Evolutionary conservation across 2,329 filamentous ascomycete genomes (phyloP).

Genomic region (Phaeosphaeria sp.): DNA sequence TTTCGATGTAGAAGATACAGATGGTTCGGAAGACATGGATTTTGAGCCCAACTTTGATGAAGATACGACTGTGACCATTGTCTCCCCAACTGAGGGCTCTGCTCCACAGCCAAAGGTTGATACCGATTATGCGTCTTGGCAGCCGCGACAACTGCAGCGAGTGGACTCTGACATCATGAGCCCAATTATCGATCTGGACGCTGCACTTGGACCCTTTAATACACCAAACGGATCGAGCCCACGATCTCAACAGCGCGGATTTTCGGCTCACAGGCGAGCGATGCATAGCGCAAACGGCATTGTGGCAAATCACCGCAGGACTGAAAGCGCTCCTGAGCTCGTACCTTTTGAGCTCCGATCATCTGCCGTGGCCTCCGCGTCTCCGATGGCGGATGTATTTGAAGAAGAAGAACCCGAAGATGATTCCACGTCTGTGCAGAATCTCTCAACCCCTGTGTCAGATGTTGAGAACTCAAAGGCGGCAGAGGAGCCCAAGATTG

Average conservation of each 20-base stretch:
- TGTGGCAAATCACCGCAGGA: conserved; percentile 77
- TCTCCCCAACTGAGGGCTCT: conserved; percentile 38
- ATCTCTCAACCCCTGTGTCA: conserved; percentile 14
- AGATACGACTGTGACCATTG: conserved; percentile 51
- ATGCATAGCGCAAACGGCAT: conserved; percentile 80
- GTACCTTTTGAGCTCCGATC: conserved; percentile 70
- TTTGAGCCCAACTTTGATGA: conserved; percentile 51
- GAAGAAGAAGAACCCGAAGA: conserved; percentile 78
- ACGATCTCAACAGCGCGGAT: conserved; percentile 52
- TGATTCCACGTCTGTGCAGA: conserved; percentile 39
- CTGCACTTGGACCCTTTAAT: conserved; percentile 89
- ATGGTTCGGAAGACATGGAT: conserved; percentile 44
- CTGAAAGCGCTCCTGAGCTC: conserved; percentile 81
- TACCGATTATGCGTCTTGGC: conserved; percentile 47
- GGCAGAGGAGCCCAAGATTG: conserved; percentile 50
- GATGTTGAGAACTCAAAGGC: conserved; percentile 45
- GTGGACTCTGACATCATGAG: conserved; percentile 67
- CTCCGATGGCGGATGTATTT: conserved; percentile 85
- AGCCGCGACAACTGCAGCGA: conserved; percentile 45
- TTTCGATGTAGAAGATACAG: conserved; percentile 40
- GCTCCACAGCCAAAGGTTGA: conserved; percentile 34
- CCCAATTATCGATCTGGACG: conserved; percentile 91
- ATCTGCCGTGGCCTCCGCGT: conserved; percentile 63
- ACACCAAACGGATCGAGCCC: conserved; percentile 76
- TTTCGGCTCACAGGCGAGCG: conserved; percentile 62